phyloP scores from a whole-genome alignment of 2,329 filamentous ascomycete genomes.

The Scopulariopsis brevicaulis region DNA sequence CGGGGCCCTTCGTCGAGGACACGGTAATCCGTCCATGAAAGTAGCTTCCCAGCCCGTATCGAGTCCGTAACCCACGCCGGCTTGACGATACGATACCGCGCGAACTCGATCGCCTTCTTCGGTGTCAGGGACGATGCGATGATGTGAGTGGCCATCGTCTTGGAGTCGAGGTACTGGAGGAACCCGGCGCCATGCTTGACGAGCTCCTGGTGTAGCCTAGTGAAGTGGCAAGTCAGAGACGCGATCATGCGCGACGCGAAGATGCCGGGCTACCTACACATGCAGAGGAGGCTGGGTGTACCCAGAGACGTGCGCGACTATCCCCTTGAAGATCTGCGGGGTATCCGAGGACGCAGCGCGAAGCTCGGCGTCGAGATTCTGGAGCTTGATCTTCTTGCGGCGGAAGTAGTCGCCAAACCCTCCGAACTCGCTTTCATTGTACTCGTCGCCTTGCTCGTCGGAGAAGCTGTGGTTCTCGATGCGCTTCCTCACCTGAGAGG shows the following conservation, averaged over 20 bases:
- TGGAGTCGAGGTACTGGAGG: slow-evolving; percentile 86
- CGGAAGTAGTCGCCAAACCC: slow-evolving; percentile 88
- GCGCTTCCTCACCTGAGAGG: slow-evolving; percentile 48
- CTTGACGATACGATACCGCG: slow-evolving; percentile 81
- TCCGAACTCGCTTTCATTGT: slow-evolving; percentile 74
- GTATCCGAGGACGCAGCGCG: slow-evolving; percentile 58
- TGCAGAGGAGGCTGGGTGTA: slow-evolving; percentile 92
- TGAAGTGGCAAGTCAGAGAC: background rate
- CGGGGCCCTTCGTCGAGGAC: slow-evolving; percentile 74
- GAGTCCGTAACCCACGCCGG: slow-evolving; percentile 93
- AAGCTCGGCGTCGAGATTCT: slow-evolving; percentile 81
- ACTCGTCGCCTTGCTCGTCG: slow-evolving; percentile 82
- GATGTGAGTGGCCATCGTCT: slow-evolving; percentile 92
- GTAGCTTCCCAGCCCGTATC: slow-evolving; percentile 63
- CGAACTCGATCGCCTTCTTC: slow-evolving; percentile 86
- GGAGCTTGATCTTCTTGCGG: slow-evolving; percentile 92
- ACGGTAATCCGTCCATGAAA: slow-evolving; percentile 80
- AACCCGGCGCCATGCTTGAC: slow-evolving; percentile 92
- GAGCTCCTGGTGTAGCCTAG: slow-evolving; percentile 65
- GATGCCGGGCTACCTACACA: slow-evolving; percentile 33
- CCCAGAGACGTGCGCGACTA: slow-evolving; percentile 86
- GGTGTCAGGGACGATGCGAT: slow-evolving; percentile 83
- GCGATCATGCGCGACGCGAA: background rate
- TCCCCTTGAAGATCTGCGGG: slow-evolving; percentile 78
- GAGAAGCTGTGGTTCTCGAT: slow-evolving; percentile 61